These are phyloP conservation scores for Suhomyces prunicola DNA, from an alignment of 805 yeast genomes.

Conservation along the genomic window DNA sequence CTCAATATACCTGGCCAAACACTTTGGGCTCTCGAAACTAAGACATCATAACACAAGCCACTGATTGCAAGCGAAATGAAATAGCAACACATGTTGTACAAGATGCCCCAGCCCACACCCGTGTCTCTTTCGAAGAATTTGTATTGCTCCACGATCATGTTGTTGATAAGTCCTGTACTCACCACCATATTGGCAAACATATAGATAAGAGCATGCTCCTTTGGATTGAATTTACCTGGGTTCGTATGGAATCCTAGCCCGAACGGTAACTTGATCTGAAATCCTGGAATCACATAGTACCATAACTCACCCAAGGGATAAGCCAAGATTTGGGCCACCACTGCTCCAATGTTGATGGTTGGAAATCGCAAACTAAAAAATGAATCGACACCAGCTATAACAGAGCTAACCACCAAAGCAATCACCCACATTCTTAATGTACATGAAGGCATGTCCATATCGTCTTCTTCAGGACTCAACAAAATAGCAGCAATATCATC, in stretches of 20 bases:
- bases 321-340: conserved; percentile 21
- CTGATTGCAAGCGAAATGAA: conserved; percentile 20
- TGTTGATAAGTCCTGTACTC: conserved; percentile 19
- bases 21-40: conserved; percentile 32
- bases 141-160: conserved; percentile 18
- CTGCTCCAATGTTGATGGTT: conserved; percentile 17
- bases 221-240: conserved; percentile 16
- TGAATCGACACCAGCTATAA: conserved; percentile 22
- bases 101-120: conserved; percentile 22
- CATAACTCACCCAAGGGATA: conserved; percentile 17
- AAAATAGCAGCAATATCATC: neutral
- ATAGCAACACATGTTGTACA: conserved; percentile 9
- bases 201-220: conserved; percentile 21
- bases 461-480: neutral
- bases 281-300: conserved; percentile 4
- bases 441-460: neutral
- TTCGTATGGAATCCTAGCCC: conserved; percentile 12
- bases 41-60: conserved; percentile 29
- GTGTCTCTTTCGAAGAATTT: conserved; percentile 8
- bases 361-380: conserved; percentile 24
- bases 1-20: conserved; percentile 46
- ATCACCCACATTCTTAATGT: neutral
- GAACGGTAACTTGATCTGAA: conserved; percentile 8
- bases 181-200: conserved; percentile 16
- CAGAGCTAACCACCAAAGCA: conserved; percentile 3